These are phyloP conservation scores for Kodamaea arcana DNA, from an alignment of 1,139 yeast genomes.

Conservation along the genomic window DNA sequence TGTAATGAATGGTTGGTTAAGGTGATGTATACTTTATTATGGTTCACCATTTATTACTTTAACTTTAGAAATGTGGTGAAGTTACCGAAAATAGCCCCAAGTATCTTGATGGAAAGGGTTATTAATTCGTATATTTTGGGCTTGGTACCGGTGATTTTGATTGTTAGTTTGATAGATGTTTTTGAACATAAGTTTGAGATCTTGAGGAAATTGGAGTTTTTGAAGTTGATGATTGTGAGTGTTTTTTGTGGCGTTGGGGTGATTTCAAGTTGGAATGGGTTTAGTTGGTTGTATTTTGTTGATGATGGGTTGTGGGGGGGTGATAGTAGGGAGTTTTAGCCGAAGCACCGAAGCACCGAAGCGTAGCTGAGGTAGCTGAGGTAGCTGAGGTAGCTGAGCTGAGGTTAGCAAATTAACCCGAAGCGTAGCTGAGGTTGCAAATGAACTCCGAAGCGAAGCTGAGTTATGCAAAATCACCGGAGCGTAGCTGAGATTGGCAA, in stretches of 20 bases:
- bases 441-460: too few relatives aligned
- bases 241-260: slow-evolving; percentile 86
- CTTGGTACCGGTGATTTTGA: slow-evolving; percentile 58
- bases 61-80: slow-evolving; percentile 65
- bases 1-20: slow-evolving; percentile 77
- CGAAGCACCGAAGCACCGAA: too few relatives aligned
- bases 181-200: slow-evolving; percentile 49
- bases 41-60: slow-evolving; percentile 77
- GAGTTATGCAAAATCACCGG: too few relatives aligned
- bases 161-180: slow-evolving; percentile 53
- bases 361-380: too few relatives aligned
- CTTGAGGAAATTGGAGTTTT: slow-evolving; percentile 59
- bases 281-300: slow-evolving; percentile 82
- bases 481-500: too few relatives aligned
- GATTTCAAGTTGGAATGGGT: slow-evolving; percentile 82
- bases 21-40: slow-evolving; percentile 71
- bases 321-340: too few relatives aligned
- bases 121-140: slow-evolving; percentile 66
- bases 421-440: too few relatives aligned
- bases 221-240: slow-evolving; percentile 77
- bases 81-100: slow-evolving; percentile 45
- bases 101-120: slow-evolving; percentile 65
- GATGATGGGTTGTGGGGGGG: slow-evolving; percentile 61
- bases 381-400: too few relatives aligned
- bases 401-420: too few relatives aligned